Base-by-base conservation (phyloP, 257 asterid species). In the Solanum acaule region DNA sequence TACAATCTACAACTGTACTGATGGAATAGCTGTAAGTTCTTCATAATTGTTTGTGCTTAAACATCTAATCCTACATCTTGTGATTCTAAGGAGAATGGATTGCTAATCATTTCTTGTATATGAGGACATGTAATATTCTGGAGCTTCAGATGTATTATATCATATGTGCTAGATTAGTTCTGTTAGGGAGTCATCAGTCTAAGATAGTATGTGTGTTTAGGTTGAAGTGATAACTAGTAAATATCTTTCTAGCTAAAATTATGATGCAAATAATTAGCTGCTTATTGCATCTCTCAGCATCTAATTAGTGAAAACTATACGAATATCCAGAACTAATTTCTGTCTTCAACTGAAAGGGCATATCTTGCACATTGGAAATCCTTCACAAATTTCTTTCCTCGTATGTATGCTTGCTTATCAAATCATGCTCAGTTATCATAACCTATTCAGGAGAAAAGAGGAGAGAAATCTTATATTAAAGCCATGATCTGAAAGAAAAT, bases 1-100 rank as follows among this genome's bases (percentile, higher is more conserved):
- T 76, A 93, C 99, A 10, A 93, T 97, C 59, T 97, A 97, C 91
- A 97, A 97, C 90, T 97, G 99, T 94, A 93, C 96, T 4, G 99
- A 95, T 89, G 98, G 98, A 91, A 94, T 95, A 72, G 98, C 98
- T 87, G 99, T 97, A 94, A 33, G 94, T 92, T 87, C 87, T 76
- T 40, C 59, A 23, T 88, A 40, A 81, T 70, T 86, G 15, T 29
- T 20, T 14, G 85, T 46, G 20, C 86, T 81, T 46, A 10, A 46
- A 29, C 67, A 81, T 44, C 49, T 78, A 25, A 78, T n/a, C 29
- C 40, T 79, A 16, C 85, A 44, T 65, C 15, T 86, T 49, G 42
- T 65, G 52, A 37, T 59, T 38, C 44, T 13, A 31, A n/a, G 76
- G 40, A 79, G n/a, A 79, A 42, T 44, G 40, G 67, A 76, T 76